Conservation (phyloP, 257 asterid genomes). For the Primulina huaijiensis region DNA sequence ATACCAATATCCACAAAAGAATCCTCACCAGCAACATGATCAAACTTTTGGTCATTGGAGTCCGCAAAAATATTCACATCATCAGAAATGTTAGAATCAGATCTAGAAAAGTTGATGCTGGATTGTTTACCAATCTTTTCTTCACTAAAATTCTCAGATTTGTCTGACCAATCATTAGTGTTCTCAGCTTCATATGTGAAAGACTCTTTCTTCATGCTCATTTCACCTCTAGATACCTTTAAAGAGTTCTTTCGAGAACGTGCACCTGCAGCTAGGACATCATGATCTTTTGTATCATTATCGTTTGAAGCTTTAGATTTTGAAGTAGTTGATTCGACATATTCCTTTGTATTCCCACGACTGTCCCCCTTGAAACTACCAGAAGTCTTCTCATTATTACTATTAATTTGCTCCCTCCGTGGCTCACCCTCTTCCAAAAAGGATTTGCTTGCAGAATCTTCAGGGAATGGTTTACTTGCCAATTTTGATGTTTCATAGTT, state of each 20-base stretch:
- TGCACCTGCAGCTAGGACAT: conserved; percentile 33
- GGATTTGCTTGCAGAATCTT: conserved; percentile 32
- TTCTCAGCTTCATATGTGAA: conserved; percentile 37
- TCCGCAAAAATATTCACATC: conserved; percentile 42
- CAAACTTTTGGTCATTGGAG: conserved; percentile 38
- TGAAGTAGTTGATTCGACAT: conserved; percentile 29
- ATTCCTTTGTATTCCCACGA: conserved; percentile 32
- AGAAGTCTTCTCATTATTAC: conserved; percentile 28
- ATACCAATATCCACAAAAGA: conserved; percentile 27
- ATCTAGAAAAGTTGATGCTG: conserved; percentile 41
- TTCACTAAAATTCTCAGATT: conserved; percentile 37
- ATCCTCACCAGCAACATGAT: conserved; percentile 33
- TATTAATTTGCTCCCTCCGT: conserved; percentile 29
- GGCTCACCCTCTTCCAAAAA: conserved; percentile 32
- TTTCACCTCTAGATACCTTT: conserved; percentile 27
- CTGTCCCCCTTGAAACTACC: conserved; percentile 29
- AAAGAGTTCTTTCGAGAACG: conserved; percentile 32
- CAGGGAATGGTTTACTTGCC: conserved; percentile 30
- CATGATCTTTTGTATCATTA: conserved; percentile 30
- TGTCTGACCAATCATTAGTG: conserved; percentile 30
- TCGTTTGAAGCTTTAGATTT: conserved; percentile 39
- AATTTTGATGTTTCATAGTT: conserved; percentile 25
- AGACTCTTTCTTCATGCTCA: conserved; percentile 26
- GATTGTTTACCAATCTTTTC: conserved; percentile 37
- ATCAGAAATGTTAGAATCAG: conserved; percentile 41